These are phyloP conservation scores for Colletotrichum theobromicola DNA, from an alignment of 2,329 filamentous ascomycete genomes.

Conservation along the genomic window DNA sequence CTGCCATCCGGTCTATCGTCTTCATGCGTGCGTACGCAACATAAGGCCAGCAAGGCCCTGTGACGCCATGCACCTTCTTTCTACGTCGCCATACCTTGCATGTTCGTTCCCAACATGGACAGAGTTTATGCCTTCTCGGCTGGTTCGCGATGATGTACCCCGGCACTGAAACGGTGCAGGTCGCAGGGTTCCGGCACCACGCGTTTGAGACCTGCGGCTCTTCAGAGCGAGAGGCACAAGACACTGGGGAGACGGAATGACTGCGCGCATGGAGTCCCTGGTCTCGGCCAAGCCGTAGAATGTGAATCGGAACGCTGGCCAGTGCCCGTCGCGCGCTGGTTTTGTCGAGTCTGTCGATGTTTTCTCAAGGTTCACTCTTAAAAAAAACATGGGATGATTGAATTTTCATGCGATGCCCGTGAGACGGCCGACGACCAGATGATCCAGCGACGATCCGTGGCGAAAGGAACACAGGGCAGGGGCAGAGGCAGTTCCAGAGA, in stretches of 20 bases:
- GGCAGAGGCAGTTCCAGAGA: neutral
- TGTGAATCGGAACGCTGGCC: slow-evolving; percentile 5
- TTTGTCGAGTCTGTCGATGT: slow-evolving; percentile 1
- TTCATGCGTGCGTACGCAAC: slow-evolving; percentile 1
- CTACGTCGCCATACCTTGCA: slow-evolving; percentile 6
- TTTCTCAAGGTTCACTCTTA: neutral
- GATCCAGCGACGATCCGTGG: slow-evolving; percentile 9
- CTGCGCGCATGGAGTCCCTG: neutral
- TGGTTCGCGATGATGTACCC: slow-evolving; percentile 1
- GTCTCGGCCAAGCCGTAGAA: slow-evolving; percentile 13
- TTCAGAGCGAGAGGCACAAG: slow-evolving; percentile 1
- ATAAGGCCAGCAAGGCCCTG: neutral
- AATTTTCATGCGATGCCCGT: slow-evolving; percentile 2
- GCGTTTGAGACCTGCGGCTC: slow-evolving; percentile 36
- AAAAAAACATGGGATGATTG: slow-evolving; percentile 3
- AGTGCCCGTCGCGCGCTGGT: slow-evolving; percentile 8
- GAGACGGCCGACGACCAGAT: slow-evolving; percentile 12
- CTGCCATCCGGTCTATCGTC: slow-evolving; percentile 18
- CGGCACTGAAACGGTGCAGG: slow-evolving; percentile 33
- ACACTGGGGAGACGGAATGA: neutral
- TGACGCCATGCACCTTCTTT: slow-evolving; percentile 5
- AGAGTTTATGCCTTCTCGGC: slow-evolving; percentile 11
- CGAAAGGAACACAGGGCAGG: neutral
- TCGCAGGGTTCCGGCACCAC: slow-evolving; percentile 34
- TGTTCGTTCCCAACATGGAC: slow-evolving; percentile 18